A percentile compares a stretch with the other conserved stretches of the same genome.
Evolutionary conservation across 495 filamentous ascomycete genomes (phyloP).

Genomic region (Aspergillus baeticus): DNA sequence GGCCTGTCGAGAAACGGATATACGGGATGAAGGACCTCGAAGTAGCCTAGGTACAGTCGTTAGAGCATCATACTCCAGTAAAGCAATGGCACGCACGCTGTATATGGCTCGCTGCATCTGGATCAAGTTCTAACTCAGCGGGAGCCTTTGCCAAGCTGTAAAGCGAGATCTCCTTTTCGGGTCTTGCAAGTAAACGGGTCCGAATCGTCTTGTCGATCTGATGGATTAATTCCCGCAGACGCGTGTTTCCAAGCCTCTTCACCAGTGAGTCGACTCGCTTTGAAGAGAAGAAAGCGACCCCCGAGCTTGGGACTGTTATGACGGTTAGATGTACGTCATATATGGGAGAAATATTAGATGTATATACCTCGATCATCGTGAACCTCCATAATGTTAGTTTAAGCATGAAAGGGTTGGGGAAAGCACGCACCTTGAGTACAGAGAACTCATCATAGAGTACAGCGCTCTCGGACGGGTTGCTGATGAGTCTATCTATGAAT

Average conservation of each 20-base stretch:
- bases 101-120: not conserved
- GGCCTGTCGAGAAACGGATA: conserved; percentile 7
- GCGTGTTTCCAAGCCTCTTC: not conserved
- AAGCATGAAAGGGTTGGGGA: not conserved
- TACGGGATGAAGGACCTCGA: conserved; percentile 6
- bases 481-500: conserved; percentile 8
- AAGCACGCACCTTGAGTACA: not conserved
- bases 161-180: conserved; percentile 1
- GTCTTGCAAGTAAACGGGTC: not conserved
- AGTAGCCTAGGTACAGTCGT: conserved; percentile 10
- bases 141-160: not conserved
- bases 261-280: conserved; percentile 4
- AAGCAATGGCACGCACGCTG: too few relatives aligned
- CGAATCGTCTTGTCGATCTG: conserved; percentile 7
- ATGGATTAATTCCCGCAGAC: conserved; percentile 1
- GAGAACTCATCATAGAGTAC: conserved; percentile 11
- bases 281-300: conserved; percentile 11
- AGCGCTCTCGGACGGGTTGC: conserved; percentile 1
- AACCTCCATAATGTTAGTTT: not conserved
- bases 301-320: conserved; percentile 9
- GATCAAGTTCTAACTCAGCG: not conserved
- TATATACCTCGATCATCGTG: conserved; percentile 2
- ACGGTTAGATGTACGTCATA: not conserved
- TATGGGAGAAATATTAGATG: not conserved
- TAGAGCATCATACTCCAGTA: too few relatives aligned